phyloP scores from a whole-genome alignment of 805 yeast species.

The Zygosaccharomyces siamensis region DNA sequence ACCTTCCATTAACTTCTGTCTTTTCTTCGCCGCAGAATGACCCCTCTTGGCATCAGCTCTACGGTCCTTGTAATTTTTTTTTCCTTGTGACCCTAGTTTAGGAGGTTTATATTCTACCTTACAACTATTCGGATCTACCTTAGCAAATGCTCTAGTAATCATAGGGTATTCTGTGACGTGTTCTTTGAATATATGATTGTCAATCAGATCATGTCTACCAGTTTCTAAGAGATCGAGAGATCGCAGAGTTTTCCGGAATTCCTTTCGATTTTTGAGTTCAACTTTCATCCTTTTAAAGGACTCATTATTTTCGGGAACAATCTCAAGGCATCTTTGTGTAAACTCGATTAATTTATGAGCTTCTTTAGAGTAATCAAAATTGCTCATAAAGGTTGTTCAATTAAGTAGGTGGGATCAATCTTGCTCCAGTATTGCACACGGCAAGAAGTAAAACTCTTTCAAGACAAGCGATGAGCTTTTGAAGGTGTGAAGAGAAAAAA shows the following conservation, averaged over 20 bases:
- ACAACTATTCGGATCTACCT: neutral
- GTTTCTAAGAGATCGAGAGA: neutral
- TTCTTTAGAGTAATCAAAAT: conserved; percentile 8
- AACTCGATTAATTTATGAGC: conserved; percentile 10
- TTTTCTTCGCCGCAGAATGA: neutral
- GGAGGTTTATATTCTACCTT: neutral
- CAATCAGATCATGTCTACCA: conserved; percentile 1
- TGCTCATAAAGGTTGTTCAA: neutral
- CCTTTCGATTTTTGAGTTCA: conserved; percentile 1
- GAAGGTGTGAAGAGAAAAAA: neutral
- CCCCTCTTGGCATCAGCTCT: neutral
- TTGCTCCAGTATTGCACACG: neutral
- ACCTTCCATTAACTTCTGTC: conserved; percentile 8
- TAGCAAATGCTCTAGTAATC: neutral
- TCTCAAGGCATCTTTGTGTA: conserved; percentile 3
- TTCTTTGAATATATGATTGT: neutral
- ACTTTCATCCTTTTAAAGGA: neutral
- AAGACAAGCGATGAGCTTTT: neutral
- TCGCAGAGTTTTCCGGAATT: neutral
- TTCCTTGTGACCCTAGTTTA: neutral
- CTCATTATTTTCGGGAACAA: neutral
- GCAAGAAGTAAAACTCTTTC: neutral
- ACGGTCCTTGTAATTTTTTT: neutral
- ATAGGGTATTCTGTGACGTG: neutral
- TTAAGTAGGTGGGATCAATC: neutral